phyloP scores from a whole-genome alignment of 305 asterid species.

The Fraxinus angustifolia region DNA sequence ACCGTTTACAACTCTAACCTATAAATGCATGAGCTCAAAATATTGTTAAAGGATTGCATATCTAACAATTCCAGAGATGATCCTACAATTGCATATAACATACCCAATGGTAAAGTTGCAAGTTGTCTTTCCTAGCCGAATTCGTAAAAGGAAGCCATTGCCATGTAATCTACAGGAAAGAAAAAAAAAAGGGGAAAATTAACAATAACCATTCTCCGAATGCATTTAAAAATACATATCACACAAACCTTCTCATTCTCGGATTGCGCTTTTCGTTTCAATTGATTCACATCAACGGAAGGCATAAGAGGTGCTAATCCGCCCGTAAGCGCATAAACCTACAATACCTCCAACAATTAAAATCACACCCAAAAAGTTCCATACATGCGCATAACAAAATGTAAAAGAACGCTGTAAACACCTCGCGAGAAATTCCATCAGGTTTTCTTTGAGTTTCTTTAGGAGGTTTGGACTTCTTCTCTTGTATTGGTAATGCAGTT shows the following conservation, averaged over 20 bases:
- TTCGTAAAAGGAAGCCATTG: constrained; percentile 92
- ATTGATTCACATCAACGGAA: constrained; percentile 63
- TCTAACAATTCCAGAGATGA: neutral
- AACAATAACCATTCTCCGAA: neutral
- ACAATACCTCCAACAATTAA: constrained; percentile 10
- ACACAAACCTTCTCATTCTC: constrained; percentile 77
- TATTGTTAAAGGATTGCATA: neutral
- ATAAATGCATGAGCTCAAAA: constrained; percentile 24
- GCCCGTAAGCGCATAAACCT: constrained; percentile 96
- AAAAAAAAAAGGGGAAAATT: too few species aligned
- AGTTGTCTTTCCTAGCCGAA: constrained; percentile 81
- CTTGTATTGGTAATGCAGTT: constrained; percentile 48
- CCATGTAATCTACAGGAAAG: constrained; percentile 71
- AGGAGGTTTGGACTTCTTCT: constrained; percentile 76
- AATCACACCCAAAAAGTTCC: neutral
- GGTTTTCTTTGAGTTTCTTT: constrained; percentile 97
- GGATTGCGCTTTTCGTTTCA: constrained; percentile 62
- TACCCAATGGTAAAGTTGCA: constrained; percentile 96
- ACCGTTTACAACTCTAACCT: constrained; percentile 95
- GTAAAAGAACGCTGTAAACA: constrained; percentile 5
- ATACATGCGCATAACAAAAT: neutral
- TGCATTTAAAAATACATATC: neutral
- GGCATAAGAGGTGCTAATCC: constrained; percentile 91
- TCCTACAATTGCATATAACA: constrained; percentile 11
- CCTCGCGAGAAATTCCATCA: constrained; percentile 97